Base-by-base conservation (phyloP, 352 stramenopile species). In the Phytophthora kernoviae region DNA sequence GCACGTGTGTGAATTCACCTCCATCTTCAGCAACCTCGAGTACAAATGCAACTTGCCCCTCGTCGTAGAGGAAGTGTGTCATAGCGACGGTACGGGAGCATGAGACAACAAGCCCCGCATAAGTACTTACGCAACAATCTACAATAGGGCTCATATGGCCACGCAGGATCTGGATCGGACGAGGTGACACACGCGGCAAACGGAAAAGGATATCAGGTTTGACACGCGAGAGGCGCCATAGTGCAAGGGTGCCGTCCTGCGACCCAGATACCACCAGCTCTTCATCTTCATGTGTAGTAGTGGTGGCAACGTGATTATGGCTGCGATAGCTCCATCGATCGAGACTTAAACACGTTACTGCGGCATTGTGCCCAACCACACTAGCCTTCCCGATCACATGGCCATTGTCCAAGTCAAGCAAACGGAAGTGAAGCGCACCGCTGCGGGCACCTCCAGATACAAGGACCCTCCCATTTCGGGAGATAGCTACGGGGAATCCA, bases 331-430 rank as follows among this genome's bases (percentile, higher is more conserved):
- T 81, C 48, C 85, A 79, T 20, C 74, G 72, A 63, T 93, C 84
- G 15, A 94, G 44, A 26, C 72, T 88, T 11, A 96, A 26, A 54
- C 85, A 94, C 26, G 87, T 92, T 21, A 96, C 74, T 1, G 75
- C 68, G 21, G 68, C 77, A 17, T 80, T 70, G 41, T 96, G 87
- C 0, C 87, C 87, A 3, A 84, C 82, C 9, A 93, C 84, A 51
- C 84, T 96, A 0, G 85, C 87, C 58, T 93, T 93, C 9, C 80
- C 87, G 20, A 94, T 56, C 15, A 96, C 71, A 40, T 94, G 87
- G 0, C 84, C 85, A 42, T 87, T 96, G 57, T 94, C 87, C 5
- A 93, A 59, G 48, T 96, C 87, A 0, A 94, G 30, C 6, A 94
- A 54, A 4, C 87, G 81, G 15, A 96, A 67, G 54, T 94, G 85